These are phyloP conservation scores for Moniliophthora roreri DNA, from an alignment of 1,284 basidiomycete species.

Conservation along the genomic window DNA sequence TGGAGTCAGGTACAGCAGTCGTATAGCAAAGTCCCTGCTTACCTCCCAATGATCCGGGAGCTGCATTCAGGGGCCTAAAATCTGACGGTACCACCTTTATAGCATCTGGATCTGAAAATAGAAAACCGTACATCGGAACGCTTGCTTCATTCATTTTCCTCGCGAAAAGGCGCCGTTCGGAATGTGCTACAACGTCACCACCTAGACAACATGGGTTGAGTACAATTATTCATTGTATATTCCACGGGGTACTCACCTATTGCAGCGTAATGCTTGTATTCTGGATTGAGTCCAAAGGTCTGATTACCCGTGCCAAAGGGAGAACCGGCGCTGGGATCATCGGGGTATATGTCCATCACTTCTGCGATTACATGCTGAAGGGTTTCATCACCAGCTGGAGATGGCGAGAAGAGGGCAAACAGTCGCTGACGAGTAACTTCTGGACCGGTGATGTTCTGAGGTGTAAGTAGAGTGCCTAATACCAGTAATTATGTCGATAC, in stretches of 20 bases:
- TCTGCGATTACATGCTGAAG: background rate
- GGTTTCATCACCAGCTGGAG: background rate
- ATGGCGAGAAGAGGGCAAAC: background rate
- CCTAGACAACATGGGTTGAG: background rate
- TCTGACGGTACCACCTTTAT: background rate
- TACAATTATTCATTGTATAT: too few species aligned
- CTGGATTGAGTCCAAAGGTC: background rate
- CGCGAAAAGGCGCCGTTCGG: background rate
- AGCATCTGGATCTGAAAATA: background rate
- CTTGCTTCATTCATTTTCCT: background rate
- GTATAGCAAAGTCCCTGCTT: background rate
- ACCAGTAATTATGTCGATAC: too few species aligned
- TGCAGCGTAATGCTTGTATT: background rate
- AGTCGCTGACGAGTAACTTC: background rate
- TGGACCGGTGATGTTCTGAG: background rate
- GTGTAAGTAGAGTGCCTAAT: background rate
- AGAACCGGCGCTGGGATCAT: background rate
- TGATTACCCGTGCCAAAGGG: background rate
- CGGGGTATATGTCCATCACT: background rate
- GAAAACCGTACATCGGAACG: background rate
- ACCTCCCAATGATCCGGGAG: slow-evolving; percentile 1
- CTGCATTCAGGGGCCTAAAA: background rate
- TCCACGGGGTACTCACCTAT: background rate
- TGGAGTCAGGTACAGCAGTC: background rate
- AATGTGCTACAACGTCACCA: background rate